Base-by-base conservation (phyloP, 1,284 basidiomycete genomes). In the Somion occarium region DNA sequence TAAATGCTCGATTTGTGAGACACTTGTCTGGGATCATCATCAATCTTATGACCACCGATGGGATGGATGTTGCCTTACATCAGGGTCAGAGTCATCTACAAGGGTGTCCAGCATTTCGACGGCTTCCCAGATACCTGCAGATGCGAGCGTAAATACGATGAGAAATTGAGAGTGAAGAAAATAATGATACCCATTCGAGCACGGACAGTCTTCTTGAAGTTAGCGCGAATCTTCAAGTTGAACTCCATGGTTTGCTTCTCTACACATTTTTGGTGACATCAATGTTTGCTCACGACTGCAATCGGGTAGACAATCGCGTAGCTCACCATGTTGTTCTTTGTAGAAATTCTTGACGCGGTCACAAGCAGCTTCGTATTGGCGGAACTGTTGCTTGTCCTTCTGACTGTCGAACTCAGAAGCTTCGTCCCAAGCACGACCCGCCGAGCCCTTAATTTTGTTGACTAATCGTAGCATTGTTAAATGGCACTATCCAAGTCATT, bases 51-150 rank as follows among this genome's bases (percentile, higher is more conserved):
- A 11, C 19, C n/a, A n/a, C n/a, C n/a, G n/a, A n/a, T n/a, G n/a
- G n/a, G n/a, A n/a, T n/a, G 23, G 39, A 46, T 44, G 41, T 26
- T 47, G 34, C 69, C 81, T 55, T 53, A 88, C 87, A 62, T 91
- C 89, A 48, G 90, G 90, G 67, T 93, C 92, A 5, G 88, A 91
- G 59, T 93, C 90, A 66, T 95, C 92, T 50, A 95, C 79, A 42
- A 96, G 77, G 0, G 86, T 93, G 64, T 95, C 85, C 53, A 96
- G 82, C 74, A 85, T 82, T 64, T 95, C 91, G 69, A 95, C 93
- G 3, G 93, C 93, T 62, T 93, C 84, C 93, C 93, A 95, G 27
- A 96, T 74, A 49, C 75, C 67, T 68, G 38, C 27, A 55, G 22
- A 39, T 37, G n/a, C 3, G 12, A 41, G 26, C 11, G 11, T 25